Base-by-base conservation (phyloP, 192 early-diverging fungal species). In the Podochytrium sp. region DNA sequence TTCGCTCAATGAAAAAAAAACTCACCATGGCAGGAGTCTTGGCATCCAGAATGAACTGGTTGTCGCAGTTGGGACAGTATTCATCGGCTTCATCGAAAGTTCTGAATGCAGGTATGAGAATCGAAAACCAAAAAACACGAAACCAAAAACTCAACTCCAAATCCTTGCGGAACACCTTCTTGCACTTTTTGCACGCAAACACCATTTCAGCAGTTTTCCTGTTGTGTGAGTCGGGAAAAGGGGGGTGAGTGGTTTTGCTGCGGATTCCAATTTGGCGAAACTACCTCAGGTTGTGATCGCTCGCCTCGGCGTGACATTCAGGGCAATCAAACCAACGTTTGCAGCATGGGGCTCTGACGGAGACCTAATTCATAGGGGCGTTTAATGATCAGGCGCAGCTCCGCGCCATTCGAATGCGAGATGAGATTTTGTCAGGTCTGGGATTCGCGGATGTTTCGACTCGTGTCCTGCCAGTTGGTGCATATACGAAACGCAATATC, bases 181-280 rank as follows among this genome's bases (percentile, higher is more conserved):
- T 95, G 84, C 97, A 99, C 70, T 97, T 97, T 81, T 99, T 99
- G 83, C 97, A 99, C 7, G 92, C 91, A 84, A 99, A 96, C 12
- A 75, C 87, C 92, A 99, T 95, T 77, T 99, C 97, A 43, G 81
- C 79, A 25, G 92, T 87, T 78, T 94, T 94, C 71, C 83, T 83
- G 20, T 64, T 14, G 12, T 42, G 35, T n/a, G 61, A 38, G 12
- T 10, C 4, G 7, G 37, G 61, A 16, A 63, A 63, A 4, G 16
- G 6, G 5, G 16, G 14, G 37, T 38, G 38, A 38, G 29, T 61
- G 43, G 7, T 47, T 20, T 47, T 47, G 43, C 7, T 20, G 43
- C 43, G 20, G 43, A 12, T 12, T 12, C 20, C 43, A 20, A 47
- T 47, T 20, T 20, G 10, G 43, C 20, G 10, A 7, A 47, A 60